Percentiles rank a stretch among this genome's conserved stretches.
Conservation (phyloP, 306 rosid species). For the Cotoneaster glaucophyllus region DNA sequence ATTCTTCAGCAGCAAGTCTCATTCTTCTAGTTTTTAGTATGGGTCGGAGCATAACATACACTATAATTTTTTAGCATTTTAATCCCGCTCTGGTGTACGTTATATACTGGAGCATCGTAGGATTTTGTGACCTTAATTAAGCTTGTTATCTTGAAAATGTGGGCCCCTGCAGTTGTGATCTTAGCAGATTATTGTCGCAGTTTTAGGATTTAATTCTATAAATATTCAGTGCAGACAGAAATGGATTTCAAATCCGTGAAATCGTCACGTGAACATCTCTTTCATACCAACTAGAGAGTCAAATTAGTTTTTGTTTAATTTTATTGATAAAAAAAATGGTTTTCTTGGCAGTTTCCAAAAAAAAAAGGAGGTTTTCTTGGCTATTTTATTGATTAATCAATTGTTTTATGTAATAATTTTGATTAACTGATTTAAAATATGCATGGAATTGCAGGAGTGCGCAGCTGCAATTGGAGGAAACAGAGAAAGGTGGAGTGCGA, state of each 20-base stretch:
- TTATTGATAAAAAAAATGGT: too few relatives aligned
- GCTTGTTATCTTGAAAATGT: not conserved
- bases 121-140: not conserved
- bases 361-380: too few relatives aligned
- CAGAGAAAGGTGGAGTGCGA: constrained; percentile 40
- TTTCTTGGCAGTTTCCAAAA: too few relatives aligned
- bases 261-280: not conserved
- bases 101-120: not conserved
- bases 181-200: not conserved
- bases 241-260: constrained; percentile 1
- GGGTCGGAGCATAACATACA: too few relatives aligned
- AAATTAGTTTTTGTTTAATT: not conserved
- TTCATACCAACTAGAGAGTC: not conserved
- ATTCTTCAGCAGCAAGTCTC: too few relatives aligned
- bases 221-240: not conserved
- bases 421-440: not conserved
- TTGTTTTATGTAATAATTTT: too few relatives aligned
- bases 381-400: too few relatives aligned
- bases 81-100: too few relatives aligned
- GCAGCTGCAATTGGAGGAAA: constrained; percentile 49
- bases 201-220: not conserved
- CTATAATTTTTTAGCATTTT: too few relatives aligned
- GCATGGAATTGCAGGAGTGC: constrained; percentile 45
- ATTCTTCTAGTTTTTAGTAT: too few relatives aligned
- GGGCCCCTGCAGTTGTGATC: not conserved